Conservation (phyloP, 345 rosid species). For the Populus simonii region DNA sequence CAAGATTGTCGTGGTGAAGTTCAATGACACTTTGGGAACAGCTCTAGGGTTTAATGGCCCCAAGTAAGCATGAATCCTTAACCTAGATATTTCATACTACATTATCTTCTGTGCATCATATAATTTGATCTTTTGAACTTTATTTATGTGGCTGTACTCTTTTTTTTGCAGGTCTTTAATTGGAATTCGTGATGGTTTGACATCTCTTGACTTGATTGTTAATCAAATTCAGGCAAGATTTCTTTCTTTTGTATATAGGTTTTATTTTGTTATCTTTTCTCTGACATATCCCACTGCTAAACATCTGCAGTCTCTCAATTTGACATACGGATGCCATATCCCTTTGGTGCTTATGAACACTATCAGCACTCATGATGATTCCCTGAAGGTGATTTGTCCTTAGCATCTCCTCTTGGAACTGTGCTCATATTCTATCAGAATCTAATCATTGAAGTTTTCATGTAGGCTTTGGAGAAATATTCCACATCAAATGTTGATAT, state of each 20-base stretch:
- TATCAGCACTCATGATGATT: conserved; percentile 28
- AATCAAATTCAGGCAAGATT: conserved; percentile 48
- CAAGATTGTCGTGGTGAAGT: conserved; percentile 55
- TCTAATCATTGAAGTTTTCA: conserved; percentile 17
- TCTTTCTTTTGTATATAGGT: background rate
- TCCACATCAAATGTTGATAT: conserved; percentile 37
- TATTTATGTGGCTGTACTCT: background rate
- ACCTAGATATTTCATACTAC: background rate
- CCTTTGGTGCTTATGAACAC: conserved; percentile 50
- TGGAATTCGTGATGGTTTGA: conserved; percentile 42
- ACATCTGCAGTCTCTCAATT: conserved; percentile 47
- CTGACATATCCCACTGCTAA: conserved; percentile 5
- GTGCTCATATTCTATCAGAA: conserved; percentile 1
- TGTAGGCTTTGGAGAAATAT: conserved; percentile 49
- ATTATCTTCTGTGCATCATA: too few species aligned
- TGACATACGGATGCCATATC: conserved; percentile 44
- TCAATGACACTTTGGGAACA: conserved; percentile 38
- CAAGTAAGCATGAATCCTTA: conserved; percentile 32
- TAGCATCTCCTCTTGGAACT: conserved; percentile 4
- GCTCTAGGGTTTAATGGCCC: conserved; percentile 46
- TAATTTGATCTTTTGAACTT: too few species aligned
- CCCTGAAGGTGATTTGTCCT: conserved; percentile 39
- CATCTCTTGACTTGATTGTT: conserved; percentile 41
- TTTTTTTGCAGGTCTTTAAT: conserved; percentile 39
- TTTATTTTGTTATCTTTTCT: background rate